Percentiles rank a stretch among this genome's conserved stretches.
These are phyloP conservation scores for Aspergillus conjunctus DNA, from an alignment of 495 filamentous ascomycete species.

Conservation along the genomic window DNA sequence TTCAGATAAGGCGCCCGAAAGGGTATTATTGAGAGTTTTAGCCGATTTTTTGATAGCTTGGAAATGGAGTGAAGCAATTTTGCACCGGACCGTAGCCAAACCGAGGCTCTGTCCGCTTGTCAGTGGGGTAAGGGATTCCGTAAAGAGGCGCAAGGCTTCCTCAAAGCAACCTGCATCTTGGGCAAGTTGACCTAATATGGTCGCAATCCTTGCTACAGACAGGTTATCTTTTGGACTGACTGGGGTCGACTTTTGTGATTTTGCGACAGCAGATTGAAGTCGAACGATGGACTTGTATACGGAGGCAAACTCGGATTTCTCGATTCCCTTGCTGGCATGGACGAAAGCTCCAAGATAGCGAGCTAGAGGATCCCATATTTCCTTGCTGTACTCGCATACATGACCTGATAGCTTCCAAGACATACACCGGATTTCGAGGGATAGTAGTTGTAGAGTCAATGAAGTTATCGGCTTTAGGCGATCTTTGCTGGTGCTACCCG, in stretches of 20 bases:
- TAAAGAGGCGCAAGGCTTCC: conserved; percentile 46
- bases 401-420: conserved; percentile 78
- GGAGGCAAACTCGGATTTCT: conserved; percentile 43
- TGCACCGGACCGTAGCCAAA: conserved; percentile 45
- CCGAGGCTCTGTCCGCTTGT: conserved; percentile 39
- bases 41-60: conserved; percentile 35
- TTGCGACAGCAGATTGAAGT: conserved; percentile 38
- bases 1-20: conserved; percentile 34
- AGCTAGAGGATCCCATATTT: conserved; percentile 68
- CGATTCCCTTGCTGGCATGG: conserved; percentile 50
- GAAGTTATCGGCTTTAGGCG: conserved; percentile 59
- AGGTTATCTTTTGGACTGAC: conserved; percentile 28
- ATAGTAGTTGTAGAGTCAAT: conserved; percentile 67
- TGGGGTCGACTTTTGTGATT: conserved; percentile 32
- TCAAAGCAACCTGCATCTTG: conserved; percentile 48
- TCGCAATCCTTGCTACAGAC: conserved; percentile 38
- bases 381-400: conserved; percentile 64
- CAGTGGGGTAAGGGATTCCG: conserved; percentile 36
- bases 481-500: conserved; percentile 49
- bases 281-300: conserved; percentile 43
- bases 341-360: conserved; percentile 65
- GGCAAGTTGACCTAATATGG: conserved; percentile 46
- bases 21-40: conserved; percentile 22
- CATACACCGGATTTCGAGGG: conserved; percentile 62
- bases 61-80: conserved; percentile 46